A percentile compares a stretch with the other conserved stretches of the same genome.
Conservation (phyloP, 495 filamentous ascomycete genomes). For the Aspergillus wentii region DNA sequence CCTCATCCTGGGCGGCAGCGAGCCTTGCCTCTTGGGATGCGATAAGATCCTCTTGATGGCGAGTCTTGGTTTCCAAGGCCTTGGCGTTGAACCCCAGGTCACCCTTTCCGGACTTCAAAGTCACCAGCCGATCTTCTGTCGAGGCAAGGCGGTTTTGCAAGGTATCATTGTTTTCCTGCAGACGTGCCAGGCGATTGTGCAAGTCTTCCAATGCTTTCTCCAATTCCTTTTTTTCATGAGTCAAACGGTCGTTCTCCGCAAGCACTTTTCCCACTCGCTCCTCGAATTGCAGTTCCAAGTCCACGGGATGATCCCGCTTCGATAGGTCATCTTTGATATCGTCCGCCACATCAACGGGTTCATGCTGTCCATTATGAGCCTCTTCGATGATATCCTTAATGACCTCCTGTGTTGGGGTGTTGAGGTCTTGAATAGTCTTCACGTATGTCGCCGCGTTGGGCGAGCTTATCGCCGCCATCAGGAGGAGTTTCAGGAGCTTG, state of each 20-base stretch:
- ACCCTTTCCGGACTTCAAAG: slow-evolving; percentile 38
- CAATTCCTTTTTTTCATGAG: slow-evolving; percentile 48
- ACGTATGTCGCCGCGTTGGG: slow-evolving; percentile 52
- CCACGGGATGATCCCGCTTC: slow-evolving; percentile 32
- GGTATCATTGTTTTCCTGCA: slow-evolving; percentile 55
- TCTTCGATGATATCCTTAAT: slow-evolving; percentile 49
- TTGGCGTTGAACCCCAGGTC: slow-evolving; percentile 41
- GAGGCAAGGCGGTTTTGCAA: slow-evolving; percentile 40
- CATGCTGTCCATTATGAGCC: slow-evolving; percentile 37
- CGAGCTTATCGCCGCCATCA: slow-evolving; percentile 57
- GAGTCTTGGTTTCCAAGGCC: slow-evolving; percentile 39
- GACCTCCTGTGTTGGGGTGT: slow-evolving; percentile 37
- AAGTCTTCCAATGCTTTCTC: slow-evolving; percentile 49
- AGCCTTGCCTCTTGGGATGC: slow-evolving; percentile 53
- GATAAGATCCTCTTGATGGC: slow-evolving; percentile 55
- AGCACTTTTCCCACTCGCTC: slow-evolving; percentile 49
- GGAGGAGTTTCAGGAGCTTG: slow-evolving; percentile 60
- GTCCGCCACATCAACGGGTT: slow-evolving; percentile 28
- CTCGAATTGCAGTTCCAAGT: slow-evolving; percentile 49
- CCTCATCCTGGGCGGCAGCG: slow-evolving; percentile 38
- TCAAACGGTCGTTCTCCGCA: slow-evolving; percentile 43
- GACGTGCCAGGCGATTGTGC: slow-evolving; percentile 49
- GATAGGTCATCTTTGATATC: slow-evolving; percentile 30
- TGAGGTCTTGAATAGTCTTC: slow-evolving; percentile 43
- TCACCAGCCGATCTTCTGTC: slow-evolving; percentile 43